phyloP scores from a whole-genome alignment of 108 stramenopile genomes.

The Nitzschia palea region DNA sequence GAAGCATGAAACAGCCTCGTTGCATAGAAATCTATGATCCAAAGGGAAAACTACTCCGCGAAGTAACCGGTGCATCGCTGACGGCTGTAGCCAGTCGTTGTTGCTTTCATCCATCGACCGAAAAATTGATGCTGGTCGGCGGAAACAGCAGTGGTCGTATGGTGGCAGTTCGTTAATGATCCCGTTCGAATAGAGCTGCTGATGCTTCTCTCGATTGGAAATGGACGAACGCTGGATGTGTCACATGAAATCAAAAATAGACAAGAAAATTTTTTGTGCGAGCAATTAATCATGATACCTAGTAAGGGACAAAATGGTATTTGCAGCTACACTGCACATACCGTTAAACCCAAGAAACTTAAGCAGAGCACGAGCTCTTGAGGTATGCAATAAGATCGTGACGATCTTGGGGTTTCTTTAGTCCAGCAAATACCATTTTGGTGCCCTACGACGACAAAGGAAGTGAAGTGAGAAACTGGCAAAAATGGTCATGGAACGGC shows the following conservation, averaged over 20 bases:
- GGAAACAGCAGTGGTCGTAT: slow-evolving; percentile 82
- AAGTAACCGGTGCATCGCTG: slow-evolving; percentile 61
- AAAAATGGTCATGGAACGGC: too few species aligned
- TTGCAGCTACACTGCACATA: too few species aligned
- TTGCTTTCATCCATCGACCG: slow-evolving; percentile 77
- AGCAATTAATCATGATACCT: too few species aligned
- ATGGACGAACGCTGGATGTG: too few species aligned
- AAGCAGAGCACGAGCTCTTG: slow-evolving; percentile 75
- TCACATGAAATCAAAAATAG: too few species aligned
- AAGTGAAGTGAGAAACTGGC: neutral
- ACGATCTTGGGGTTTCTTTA: slow-evolving; percentile 97
- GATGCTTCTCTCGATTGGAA: too few species aligned
- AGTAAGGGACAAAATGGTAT: too few species aligned
- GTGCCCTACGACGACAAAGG: slow-evolving; percentile 81
- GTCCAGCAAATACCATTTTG: slow-evolving; percentile 99
- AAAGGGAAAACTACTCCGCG: slow-evolving; percentile 46
- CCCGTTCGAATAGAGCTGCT: too few species aligned
- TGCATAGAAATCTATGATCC: slow-evolving; percentile 66
- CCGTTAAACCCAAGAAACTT: neutral
- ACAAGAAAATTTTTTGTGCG: too few species aligned
- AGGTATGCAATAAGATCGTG: slow-evolving; percentile 99
- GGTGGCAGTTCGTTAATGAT: slow-evolving; percentile 65
- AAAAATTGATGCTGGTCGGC: slow-evolving; percentile 60
- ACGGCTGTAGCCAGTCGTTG: slow-evolving; percentile 80
- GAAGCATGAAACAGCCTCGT: slow-evolving; percentile 79